Evolutionary conservation across 441 rosid genomes (phyloP).

Genomic region (Syzygium syzygioides): DNA sequence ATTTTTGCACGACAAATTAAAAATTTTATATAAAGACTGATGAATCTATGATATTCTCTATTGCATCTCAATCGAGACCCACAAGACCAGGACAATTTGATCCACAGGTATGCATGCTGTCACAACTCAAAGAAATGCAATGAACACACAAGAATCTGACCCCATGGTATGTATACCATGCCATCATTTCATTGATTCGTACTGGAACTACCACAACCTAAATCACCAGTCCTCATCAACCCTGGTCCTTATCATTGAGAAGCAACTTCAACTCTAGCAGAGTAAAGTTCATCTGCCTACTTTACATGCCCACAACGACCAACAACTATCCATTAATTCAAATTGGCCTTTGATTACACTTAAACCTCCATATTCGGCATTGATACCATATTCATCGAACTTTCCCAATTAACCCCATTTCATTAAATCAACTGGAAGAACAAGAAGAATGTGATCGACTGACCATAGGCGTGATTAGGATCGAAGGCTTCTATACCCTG

Average conservation of each 20-base stretch:
- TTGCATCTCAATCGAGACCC: neutral
- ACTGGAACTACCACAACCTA: neutral
- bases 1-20: too few relatives aligned
- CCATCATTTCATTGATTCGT: neutral
- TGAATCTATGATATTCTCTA: too few relatives aligned
- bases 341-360: neutral
- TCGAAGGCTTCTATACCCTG: constrained; percentile 7
- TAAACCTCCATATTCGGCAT: neutral
- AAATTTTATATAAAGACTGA: too few relatives aligned
- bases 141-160: neutral
- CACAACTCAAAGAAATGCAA: neutral
- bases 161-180: neutral
- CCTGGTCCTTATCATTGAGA: neutral
- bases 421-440: neutral
- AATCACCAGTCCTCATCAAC: neutral
- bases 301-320: neutral
- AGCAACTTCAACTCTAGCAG: neutral
- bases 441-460: neutral
- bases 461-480: neutral
- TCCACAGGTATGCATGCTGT: neutral
- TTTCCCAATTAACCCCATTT: neutral
- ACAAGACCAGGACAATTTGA: neutral
- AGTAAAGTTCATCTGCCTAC: neutral
- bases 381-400: neutral
- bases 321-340: neutral